Evolutionary conservation across 768 basidiomycete genomes (phyloP).

Genomic region (Kwoniella sp.): DNA sequence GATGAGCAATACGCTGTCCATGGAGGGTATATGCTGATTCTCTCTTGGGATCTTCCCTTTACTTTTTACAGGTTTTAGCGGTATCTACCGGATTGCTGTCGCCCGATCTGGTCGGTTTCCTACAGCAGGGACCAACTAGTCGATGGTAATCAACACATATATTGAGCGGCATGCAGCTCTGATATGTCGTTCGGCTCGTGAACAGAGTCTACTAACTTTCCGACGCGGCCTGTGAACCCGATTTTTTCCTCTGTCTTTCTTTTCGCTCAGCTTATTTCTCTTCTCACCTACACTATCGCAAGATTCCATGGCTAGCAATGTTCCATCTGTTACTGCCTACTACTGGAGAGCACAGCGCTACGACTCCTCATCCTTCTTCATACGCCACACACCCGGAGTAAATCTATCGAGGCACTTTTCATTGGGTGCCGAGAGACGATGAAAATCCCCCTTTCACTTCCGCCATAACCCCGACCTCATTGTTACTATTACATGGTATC

Average conservation of each 20-base stretch:
- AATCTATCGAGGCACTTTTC: background rate
- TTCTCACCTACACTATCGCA: too few relatives aligned
- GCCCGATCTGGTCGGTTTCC: constrained; percentile 38
- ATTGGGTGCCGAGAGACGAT: background rate
- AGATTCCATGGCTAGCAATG: too few relatives aligned
- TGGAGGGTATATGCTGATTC: too few relatives aligned
- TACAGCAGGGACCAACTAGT: constrained; percentile 31
- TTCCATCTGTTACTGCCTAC: too few relatives aligned
- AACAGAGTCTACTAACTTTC: background rate
- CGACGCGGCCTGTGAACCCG: too few relatives aligned
- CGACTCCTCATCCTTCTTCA: background rate
- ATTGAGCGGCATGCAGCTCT: constrained; percentile 18
- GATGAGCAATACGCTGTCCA: too few relatives aligned
- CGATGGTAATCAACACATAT: constrained; percentile 13
- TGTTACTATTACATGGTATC: too few relatives aligned
- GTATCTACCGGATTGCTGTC: constrained; percentile 27
- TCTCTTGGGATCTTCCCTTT: constrained; percentile 8
- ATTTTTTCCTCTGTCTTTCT: too few relatives aligned
- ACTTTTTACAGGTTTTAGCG: constrained; percentile 28
- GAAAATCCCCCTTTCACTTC: background rate
- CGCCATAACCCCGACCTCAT: background rate
- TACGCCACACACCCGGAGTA: constrained; percentile 2
- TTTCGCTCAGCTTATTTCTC: too few relatives aligned
- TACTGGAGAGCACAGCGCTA: too few relatives aligned
- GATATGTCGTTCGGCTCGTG: background rate